phyloP scores from a whole-genome alignment of 2,329 filamentous ascomycete genomes.

The Arthrobotrys entomopaga region DNA sequence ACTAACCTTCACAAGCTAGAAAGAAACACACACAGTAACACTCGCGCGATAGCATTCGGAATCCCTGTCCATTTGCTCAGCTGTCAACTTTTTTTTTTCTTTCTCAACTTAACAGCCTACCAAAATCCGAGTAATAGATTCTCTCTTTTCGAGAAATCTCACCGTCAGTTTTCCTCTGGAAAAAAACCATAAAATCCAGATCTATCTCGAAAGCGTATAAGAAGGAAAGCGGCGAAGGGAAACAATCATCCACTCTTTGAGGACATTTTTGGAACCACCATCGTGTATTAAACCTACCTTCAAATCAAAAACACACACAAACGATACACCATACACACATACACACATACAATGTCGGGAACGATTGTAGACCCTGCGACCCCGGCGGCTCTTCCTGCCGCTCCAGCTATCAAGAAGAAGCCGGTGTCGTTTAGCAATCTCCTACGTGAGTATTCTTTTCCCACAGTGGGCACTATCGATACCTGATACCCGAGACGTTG shows the following conservation, averaged over 20 bases:
- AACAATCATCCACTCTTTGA: neutral
- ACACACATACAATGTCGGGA: conserved; percentile 62
- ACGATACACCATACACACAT: conserved; percentile 27
- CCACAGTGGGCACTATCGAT: neutral
- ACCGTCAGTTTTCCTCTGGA: too few relatives aligned
- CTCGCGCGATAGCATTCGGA: conserved; percentile 32
- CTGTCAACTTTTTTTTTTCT: conserved; percentile 1
- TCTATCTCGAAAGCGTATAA: too few relatives aligned
- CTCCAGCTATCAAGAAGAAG: conserved; percentile 89
- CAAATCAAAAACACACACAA: neutral
- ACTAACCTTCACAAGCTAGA: conserved; percentile 56
- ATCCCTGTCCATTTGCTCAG: conserved; percentile 58
- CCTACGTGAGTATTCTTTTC: conserved; percentile 69
- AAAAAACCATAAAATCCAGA: too few relatives aligned
- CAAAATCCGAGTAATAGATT: too few relatives aligned
- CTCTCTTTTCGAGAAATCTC: conserved; percentile 7
- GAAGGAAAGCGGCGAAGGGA: neutral
- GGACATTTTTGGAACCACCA: neutral
- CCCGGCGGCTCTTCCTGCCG: conserved; percentile 66
- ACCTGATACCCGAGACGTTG: neutral
- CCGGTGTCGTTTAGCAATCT: conserved; percentile 99
- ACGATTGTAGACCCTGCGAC: conserved; percentile 62
- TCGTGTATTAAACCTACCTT: neutral
- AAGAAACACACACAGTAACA: conserved; percentile 4
- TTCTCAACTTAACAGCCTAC: too few relatives aligned